A percentile compares a stretch with the other conserved stretches of the same genome.
These are phyloP conservation scores for Nicotiana undulata DNA, from an alignment of 257 asterid genomes.

Conservation along the genomic window DNA sequence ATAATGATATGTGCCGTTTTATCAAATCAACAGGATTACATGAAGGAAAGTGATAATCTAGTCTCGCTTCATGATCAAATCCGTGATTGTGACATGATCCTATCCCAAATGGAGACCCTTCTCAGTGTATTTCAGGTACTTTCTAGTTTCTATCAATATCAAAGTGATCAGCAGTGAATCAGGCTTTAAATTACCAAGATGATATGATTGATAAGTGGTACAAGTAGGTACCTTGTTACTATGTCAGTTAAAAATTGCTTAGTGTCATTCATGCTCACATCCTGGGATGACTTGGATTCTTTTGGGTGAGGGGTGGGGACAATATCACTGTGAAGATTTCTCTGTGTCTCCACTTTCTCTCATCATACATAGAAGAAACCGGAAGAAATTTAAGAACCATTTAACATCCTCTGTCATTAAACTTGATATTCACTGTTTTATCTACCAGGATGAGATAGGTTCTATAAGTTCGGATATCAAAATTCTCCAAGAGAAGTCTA, in stretches of 20 bases:
- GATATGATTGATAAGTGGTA: not conserved
- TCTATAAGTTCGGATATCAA: constrained; percentile 93
- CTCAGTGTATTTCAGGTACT: constrained; percentile 91
- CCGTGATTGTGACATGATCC: constrained; percentile 81
- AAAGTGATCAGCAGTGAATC: not conserved
- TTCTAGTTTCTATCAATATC: too few species aligned
- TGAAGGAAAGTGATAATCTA: constrained; percentile 91
- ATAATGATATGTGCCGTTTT: not conserved
- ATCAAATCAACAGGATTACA: constrained; percentile 61
- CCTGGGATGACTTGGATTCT: too few species aligned
- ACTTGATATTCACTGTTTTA: not conserved
- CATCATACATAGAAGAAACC: not conserved
- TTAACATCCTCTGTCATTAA: not conserved
- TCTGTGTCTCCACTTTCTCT: not conserved
- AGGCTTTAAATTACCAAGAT: too few species aligned
- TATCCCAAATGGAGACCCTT: constrained; percentile 88
- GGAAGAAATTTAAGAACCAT: not conserved
- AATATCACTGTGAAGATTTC: not conserved
- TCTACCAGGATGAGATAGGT: constrained; percentile 78
- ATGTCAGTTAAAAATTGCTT: too few species aligned
- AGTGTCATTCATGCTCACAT: not conserved
- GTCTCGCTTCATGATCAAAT: constrained; percentile 93
- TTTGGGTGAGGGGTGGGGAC: too few species aligned
- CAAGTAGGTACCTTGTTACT: not conserved
- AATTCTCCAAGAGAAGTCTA: constrained; percentile 89